Base-by-base conservation (phyloP, 805 yeast species). In the Nakazawaea peltata region DNA sequence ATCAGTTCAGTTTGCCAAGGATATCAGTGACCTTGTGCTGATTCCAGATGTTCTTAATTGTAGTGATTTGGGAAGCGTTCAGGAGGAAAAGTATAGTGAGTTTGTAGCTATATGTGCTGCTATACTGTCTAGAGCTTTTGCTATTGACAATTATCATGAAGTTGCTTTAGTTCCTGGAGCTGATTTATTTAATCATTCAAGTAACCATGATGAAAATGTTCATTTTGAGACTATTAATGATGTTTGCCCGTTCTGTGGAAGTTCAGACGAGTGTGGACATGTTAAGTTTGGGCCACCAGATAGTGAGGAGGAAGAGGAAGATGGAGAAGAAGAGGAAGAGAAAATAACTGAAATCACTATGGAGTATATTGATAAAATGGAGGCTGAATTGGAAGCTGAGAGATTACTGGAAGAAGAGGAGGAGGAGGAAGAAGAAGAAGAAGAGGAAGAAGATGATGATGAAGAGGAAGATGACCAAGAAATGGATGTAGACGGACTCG, bases 91-190 rank as follows among this genome's bases (percentile, higher is more conserved):
- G 28, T 70, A 71, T 37, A 45, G 53, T 7, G 51, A 53, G 13
- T 83, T 84, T 44, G 76, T 82, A 2, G 67, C 74, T 5, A 63
- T 66, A 2, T 74, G 74, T 5, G 72, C 69, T 47, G 70, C 79
- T 0, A 67, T 85, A 12, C 75, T 88, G 0, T 74, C 92, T 1
- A 67, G 96, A 41, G 87, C 88, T 1, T 88, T 90, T 53, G 77
- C 76, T 27, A 73, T 88, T 19, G 97, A 90, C 54, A 65, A 66
- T 33, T 87, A 56, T 50, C 85, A 81, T 46, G 82, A 77, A 22
- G 64, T 79, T 21, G 85, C 83, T 0, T 59, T 90, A 33, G 95
- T 88, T 17, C 96, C 97, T 0, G 84, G 87, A 12, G 97, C 96
- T 0, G 95, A 88, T 56, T 59, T 90, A 24, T 85, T 87, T 58